Evolutionary conservation across 345 rosid species (phyloP), one percentile per base, ranked within the genome.

Genomic region (Physaria fendleri): DNA sequence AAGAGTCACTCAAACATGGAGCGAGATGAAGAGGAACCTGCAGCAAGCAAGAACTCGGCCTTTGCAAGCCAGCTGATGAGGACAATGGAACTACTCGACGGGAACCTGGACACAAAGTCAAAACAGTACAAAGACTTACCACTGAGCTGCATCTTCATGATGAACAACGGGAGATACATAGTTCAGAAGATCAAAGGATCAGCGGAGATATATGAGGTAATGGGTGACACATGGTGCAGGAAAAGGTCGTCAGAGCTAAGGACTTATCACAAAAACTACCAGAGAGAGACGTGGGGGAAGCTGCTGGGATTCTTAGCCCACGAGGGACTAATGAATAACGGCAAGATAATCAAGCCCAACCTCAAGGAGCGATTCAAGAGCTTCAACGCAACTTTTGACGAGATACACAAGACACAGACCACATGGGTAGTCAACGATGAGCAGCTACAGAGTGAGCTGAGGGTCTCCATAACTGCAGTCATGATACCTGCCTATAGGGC

Each of bases 91-190:
- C 59, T 88, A 39, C 47, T 88, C 44, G 93, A 92, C 32, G 45
- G 75, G 5, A 78, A 84, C 59, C 56, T 88, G 40, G 93, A 82
- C 23, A 62, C 27, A 2, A 92, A 85, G 40, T 79, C 98, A 5
- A 84, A 79, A 76, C 79, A 80, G 15, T 92, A 92, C 75, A 84
- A 46, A 51, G 91, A 92, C 63, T 35, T 79, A 7, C 59, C 93
- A 1, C 59, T 92, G 56, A 71, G 85, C 62, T 65, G 75, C 76
- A 88, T 92, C 15, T 92, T 92, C 79, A 84, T 86, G 95, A 92
- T 92, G 98, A 92, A 92, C 78, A 92, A 92, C 11, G 98, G 97
- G 4, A 82, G 90, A n/a, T 92, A 86, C 81, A 86, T 88, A 30
- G 66, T 86, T 50, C 89, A 92, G 56, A 85, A 88, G 79, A 79